Evolutionary conservation across 139 green algal genomes (phyloP), one percentile per base, ranked within the genome.

Genomic region (Haematococcus sp.): DNA sequence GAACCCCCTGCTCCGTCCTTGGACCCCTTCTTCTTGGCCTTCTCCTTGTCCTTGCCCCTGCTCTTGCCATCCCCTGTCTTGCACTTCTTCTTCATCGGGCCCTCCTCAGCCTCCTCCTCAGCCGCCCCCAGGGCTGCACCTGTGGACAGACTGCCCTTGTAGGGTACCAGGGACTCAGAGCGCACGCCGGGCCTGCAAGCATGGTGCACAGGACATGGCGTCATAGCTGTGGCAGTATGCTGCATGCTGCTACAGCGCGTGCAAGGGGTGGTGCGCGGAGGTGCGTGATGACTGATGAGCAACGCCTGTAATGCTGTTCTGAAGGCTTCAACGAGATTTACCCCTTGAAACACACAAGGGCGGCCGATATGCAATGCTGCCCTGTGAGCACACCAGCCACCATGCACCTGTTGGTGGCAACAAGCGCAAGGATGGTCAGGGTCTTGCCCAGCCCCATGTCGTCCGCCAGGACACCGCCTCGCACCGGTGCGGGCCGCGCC

Each of bases 381-480:
- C n/a, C n/a, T n/a, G n/a, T n/a, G n/a, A n/a, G n/a, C n/a, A n/a
- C n/a, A n/a, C n/a, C n/a, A n/a, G n/a, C 40, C 7, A 49, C 40
- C 40, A 19, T 11, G 40, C 40, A 49, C 40, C 40, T 27, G 73
- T 93, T 93, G 63, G 88, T 87, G 49, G 76, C 84, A 15, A 93
- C 78, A 3, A 93, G 80, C 0, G 71, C 33, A 19, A 93, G 83
- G 61, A 89, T 51, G 49, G 63, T 78, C 40, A 94, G 82, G 0
- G 88, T 91, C 68, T 93, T 93, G 58, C 88, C 87, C 43, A 92
- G 75, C 0, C 85, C 87, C 88, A 92, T 94, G 81, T 96, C 90
- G 54, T 94, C 90, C 0, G 81, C 89, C 43, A 95, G 74, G 44
- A 95, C 90, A 46, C 90, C 90, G 13, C 89, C 87, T 44, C 83